These are phyloP conservation scores for Fusarium sp. DNA, from an alignment of 2,329 filamentous ascomycete species.

Conservation along the genomic window DNA sequence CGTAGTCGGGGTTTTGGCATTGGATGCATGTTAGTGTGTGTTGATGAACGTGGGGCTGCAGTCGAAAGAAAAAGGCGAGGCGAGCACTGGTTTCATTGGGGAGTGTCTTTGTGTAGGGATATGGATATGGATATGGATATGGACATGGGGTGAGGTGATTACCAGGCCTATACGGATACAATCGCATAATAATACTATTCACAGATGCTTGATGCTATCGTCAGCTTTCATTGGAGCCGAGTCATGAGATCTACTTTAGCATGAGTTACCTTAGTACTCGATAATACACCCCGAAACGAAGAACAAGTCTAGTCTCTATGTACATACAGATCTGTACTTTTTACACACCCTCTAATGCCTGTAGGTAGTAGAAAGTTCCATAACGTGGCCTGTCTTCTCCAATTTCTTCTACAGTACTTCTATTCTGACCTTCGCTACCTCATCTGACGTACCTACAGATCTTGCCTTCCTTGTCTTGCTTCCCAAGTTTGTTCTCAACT, in stretches of 20 bases:
- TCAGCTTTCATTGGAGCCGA: constrained; percentile 31
- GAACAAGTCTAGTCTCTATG: not conserved
- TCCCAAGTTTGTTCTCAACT: not conserved
- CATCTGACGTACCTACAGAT: constrained; percentile 15
- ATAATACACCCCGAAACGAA: too few relatives aligned
- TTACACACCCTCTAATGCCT: constrained; percentile 4
- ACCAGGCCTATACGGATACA: constrained; percentile 16
- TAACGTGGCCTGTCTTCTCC: constrained; percentile 14
- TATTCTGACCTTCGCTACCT: not conserved
- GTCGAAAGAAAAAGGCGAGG: constrained; percentile 19
- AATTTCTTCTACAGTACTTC: constrained; percentile 14
- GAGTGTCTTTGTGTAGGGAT: constrained; percentile 12
- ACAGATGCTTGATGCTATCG: constrained; percentile 30
- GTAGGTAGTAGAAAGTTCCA: constrained; percentile 9
- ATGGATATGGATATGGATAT: constrained; percentile 17
- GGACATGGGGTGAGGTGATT: constrained; percentile 24
- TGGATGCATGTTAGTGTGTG: not conserved
- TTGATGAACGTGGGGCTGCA: constrained; percentile 29
- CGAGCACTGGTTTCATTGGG: constrained; percentile 20
- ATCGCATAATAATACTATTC: constrained; percentile 33
- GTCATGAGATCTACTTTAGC: constrained; percentile 44
- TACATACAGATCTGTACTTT: not conserved
- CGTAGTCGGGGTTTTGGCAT: constrained; percentile 40
- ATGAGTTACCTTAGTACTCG: not conserved
- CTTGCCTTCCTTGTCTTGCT: not conserved